Conservation (phyloP, 208 protist genomes). For the Sergeia podlipaevii region DNA sequence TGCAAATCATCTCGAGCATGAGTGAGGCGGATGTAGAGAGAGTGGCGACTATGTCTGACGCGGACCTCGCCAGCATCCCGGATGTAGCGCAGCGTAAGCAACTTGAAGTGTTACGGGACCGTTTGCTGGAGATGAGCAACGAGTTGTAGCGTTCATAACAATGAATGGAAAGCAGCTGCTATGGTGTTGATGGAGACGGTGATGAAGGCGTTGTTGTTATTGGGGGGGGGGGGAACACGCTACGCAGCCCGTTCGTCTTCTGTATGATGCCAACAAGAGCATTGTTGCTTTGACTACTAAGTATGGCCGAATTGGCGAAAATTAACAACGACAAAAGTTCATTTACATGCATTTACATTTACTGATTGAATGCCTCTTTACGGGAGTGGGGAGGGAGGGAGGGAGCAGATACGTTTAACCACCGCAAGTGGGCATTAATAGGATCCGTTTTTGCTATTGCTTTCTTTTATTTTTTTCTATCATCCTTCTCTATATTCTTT, state of each 20-base stretch:
- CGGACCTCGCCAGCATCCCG: constrained; percentile 55
- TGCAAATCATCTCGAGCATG: constrained; percentile 70
- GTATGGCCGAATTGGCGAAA: too few species aligned
- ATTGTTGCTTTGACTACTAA: too few species aligned
- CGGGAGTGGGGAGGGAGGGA: too few species aligned
- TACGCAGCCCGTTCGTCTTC: too few species aligned
- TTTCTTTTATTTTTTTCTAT: not conserved
- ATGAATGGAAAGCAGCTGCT: not conserved
- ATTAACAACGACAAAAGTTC: too few species aligned
- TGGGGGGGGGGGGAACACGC: too few species aligned
- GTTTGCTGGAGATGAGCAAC: constrained; percentile 63
- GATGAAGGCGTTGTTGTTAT: not conserved
- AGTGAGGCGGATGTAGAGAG: constrained; percentile 78
- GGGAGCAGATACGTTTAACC: too few species aligned
- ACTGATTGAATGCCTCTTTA: too few species aligned
- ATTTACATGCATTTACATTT: too few species aligned
- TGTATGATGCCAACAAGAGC: too few species aligned
- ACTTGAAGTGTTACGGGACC: constrained; percentile 51
- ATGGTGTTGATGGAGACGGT: not conserved
- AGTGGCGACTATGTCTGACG: constrained; percentile 59
- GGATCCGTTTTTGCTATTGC: not conserved
- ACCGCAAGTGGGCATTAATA: too few species aligned
- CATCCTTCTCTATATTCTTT: not conserved
- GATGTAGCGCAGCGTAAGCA: constrained; percentile 60
- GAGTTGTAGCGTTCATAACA: constrained; percentile 36